Percentiles rank a stretch among this genome's conserved stretches.
Conservation (phyloP, 345 rosid species). For the Brassica cretica region DNA sequence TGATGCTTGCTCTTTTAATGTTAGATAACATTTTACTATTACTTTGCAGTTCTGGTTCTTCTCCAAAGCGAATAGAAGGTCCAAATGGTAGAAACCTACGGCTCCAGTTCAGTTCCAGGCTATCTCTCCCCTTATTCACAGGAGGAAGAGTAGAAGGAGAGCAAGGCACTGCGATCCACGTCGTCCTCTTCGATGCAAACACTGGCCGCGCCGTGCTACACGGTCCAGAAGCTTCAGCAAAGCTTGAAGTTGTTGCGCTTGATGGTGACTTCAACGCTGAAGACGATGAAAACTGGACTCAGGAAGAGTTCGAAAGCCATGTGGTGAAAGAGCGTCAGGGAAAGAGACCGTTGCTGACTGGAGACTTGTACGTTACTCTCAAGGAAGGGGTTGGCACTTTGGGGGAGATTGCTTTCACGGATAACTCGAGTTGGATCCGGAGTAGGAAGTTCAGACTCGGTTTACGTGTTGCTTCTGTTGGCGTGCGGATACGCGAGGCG, state of each 20-base stretch:
- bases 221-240: not conserved
- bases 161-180: not conserved
- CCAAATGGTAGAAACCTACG: not conserved
- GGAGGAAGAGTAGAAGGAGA: not conserved
- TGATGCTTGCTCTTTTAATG: not conserved
- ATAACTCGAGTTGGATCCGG: not conserved
- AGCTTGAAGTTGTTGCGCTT: not conserved
- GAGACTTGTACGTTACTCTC: not conserved
- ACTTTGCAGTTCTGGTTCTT: conserved; percentile 52
- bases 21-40: not conserved
- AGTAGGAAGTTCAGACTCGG: not conserved
- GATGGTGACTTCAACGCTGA: not conserved
- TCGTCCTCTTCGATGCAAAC: not conserved
- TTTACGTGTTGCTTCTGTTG: not conserved
- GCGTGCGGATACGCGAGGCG: not conserved
- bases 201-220: not conserved
- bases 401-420: not conserved
- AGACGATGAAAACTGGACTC: not conserved
- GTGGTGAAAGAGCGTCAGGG: not conserved
- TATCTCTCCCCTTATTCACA: not conserved
- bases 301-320: not conserved
- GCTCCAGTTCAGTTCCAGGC: not conserved
- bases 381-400: not conserved
- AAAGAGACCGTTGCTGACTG: not conserved
- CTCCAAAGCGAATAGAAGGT: conserved; percentile 55